phyloP scores from a whole-genome alignment of 2,329 filamentous ascomycete species.

The Trichoderma citrinoviride region DNA sequence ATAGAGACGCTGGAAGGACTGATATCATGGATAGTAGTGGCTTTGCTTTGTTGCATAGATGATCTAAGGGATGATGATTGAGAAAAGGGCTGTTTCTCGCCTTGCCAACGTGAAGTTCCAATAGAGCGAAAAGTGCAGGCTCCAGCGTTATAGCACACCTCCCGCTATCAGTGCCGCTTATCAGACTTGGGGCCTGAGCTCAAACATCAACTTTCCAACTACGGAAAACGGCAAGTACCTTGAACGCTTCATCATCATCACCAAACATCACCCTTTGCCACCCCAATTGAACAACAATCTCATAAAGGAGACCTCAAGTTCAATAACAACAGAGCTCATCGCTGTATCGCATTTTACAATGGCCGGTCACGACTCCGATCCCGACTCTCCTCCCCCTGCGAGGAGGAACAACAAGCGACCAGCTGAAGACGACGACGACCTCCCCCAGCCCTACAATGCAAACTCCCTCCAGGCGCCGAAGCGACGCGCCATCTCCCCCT shows the following conservation, averaged over 20 bases:
- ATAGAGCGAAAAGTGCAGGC: background rate
- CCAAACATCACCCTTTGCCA: background rate
- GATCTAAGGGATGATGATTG: background rate
- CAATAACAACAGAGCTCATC: background rate
- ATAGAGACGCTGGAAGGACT: too few relatives aligned
- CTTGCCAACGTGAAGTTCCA: background rate
- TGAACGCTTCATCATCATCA: background rate
- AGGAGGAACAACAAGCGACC: slow-evolving; percentile 33
- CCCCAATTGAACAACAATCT: background rate
- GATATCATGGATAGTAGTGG: too few relatives aligned
- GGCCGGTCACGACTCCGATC: slow-evolving; percentile 20
- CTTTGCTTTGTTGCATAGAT: too few relatives aligned
- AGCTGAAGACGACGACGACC: slow-evolving; percentile 42
- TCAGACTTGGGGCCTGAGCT: background rate
- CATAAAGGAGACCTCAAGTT: too few relatives aligned
- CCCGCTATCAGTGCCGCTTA: background rate
- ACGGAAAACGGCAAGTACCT: background rate
- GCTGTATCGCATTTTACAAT: slow-evolving; percentile 6
- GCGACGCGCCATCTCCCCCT: slow-evolving; percentile 55
- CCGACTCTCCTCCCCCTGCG: slow-evolving; percentile 5
- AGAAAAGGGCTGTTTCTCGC: background rate
- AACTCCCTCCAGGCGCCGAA: slow-evolving; percentile 57
- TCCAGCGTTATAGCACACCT: background rate
- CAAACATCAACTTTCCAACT: background rate
- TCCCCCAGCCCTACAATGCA: slow-evolving; percentile 61